Base-by-base conservation (phyloP, 1,284 basidiomycete genomes). In the Stygiomarasmius scandens region DNA sequence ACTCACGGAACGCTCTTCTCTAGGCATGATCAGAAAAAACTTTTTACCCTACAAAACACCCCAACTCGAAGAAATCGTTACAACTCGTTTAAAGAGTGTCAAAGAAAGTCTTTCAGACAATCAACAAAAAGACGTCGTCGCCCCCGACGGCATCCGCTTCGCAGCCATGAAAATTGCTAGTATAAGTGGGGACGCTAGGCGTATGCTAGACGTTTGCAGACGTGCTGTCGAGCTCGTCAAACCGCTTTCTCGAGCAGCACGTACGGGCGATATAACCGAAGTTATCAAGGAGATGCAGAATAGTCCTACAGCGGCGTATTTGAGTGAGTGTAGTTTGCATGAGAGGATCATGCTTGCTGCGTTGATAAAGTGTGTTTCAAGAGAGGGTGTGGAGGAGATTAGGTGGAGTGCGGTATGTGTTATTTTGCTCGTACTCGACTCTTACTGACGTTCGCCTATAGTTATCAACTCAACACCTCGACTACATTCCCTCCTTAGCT, bases 1-100 rank as follows among this genome's bases (percentile, higher is more conserved):
- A 52, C 53, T 47, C 24, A 19, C 32, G n/a, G 5, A 6, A 29
- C 22, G 32, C 20, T 27, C 25, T 32, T 44, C 1, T 51, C 50
- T 64, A 95, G 93, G 96, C n/a, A 95, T 97, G 84, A 89, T 91
- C 49, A 88, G 96, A 32, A 95, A 98, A 66, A 93, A 96, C 63
- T 99, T 98, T 75, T 86, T 92, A 68, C 92, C 97, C 0, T 99
- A 99, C 70, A 89, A 83, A 19, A 89, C 88, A 25, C 69, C 75
- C 1, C 92, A 97, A 66, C 81, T 99, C 2, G 85, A 92, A 57
- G 83, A 90, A 64, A 99, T 99, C 61, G 92, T 98, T 8, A 84
- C 87, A 46, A 86, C 92, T 0, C 85, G 97, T 2, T 76, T 99
- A 46, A 74, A 75, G 2, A 84, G 77, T 50, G 82, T 86, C 1